phyloP scores from a whole-genome alignment of 768 basidiomycete genomes.

The Rhizopogon vulgaris region DNA sequence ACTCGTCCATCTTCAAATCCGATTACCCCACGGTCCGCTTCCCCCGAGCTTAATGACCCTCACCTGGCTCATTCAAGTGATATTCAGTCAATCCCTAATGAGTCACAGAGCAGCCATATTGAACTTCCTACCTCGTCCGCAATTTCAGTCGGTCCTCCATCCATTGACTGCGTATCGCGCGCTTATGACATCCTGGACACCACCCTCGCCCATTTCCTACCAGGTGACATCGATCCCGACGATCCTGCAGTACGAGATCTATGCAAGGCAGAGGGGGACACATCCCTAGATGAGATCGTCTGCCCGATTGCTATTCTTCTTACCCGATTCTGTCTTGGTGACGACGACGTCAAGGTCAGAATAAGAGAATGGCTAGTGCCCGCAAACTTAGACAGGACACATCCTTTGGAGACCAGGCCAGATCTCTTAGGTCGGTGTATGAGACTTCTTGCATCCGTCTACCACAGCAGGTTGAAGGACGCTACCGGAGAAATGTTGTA shows the following conservation, averaged over 20 bases:
- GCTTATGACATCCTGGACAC: conserved; percentile 65
- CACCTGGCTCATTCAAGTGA: background rate
- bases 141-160: conserved; percentile 21
- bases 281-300: conserved; percentile 69
- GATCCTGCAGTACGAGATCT: conserved; percentile 52
- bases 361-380: conserved; percentile 72
- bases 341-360: conserved; percentile 48
- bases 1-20: conserved; percentile 23
- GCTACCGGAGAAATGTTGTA: conserved; percentile 85
- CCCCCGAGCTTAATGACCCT: conserved; percentile 6
- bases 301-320: conserved; percentile 74
- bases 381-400: conserved; percentile 70
- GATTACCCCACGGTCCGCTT: no score
- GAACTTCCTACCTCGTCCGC: conserved; percentile 22
- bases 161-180: conserved; percentile 50
- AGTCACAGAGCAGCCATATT: conserved; percentile 16
- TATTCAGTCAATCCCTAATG: conserved; percentile 9
- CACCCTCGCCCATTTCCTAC: conserved; percentile 57
- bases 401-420: conserved; percentile 63
- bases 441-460: conserved; percentile 68
- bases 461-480: conserved; percentile 67
- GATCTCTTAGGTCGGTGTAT: conserved; percentile 77
- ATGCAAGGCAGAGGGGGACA: conserved; percentile 44
- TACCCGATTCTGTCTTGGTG: conserved; percentile 60
- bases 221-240: conserved; percentile 57